These are phyloP conservation scores for Colletotrichum sp. DNA, from an alignment of 2,329 filamentous ascomycete genomes.

Conservation along the genomic window DNA sequence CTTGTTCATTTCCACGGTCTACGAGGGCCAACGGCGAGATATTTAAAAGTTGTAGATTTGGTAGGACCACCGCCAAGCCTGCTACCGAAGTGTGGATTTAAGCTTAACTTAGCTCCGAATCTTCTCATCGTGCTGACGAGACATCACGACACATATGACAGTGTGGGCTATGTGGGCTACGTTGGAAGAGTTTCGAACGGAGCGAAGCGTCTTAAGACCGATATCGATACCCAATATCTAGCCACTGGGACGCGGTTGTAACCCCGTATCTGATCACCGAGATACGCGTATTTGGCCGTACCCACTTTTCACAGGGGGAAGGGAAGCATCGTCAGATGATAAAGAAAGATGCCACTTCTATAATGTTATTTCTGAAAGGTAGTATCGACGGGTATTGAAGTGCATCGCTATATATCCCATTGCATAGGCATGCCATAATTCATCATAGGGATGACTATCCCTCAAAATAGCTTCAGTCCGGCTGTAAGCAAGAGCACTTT, in stretches of 20 bases:
- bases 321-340: neutral
- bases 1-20: rapidly evolving
- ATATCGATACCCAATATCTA: too few species aligned
- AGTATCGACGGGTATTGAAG: conserved; percentile 14
- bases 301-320: rapidly evolving
- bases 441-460: conserved; percentile 24
- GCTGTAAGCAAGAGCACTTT: conserved; percentile 20
- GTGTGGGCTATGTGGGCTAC: too few species aligned
- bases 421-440: conserved; percentile 27
- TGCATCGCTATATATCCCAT: conserved; percentile 30
- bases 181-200: too few species aligned
- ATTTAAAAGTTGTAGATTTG: too few species aligned
- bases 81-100: neutral
- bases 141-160: too few species aligned
- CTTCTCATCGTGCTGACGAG: neutral
- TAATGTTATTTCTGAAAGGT: conserved; percentile 15
- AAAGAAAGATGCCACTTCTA: neutral
- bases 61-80: neutral
- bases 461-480: conserved; percentile 24
- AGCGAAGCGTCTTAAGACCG: too few species aligned
- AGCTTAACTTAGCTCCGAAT: neutral
- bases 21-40: neutral
- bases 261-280: too few species aligned
- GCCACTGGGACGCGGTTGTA: too few species aligned
- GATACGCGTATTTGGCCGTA: neutral